Base-by-base conservation (phyloP, 225 moss, liverwort and hornwort species). In the Pseudoscleropodium purum region DNA sequence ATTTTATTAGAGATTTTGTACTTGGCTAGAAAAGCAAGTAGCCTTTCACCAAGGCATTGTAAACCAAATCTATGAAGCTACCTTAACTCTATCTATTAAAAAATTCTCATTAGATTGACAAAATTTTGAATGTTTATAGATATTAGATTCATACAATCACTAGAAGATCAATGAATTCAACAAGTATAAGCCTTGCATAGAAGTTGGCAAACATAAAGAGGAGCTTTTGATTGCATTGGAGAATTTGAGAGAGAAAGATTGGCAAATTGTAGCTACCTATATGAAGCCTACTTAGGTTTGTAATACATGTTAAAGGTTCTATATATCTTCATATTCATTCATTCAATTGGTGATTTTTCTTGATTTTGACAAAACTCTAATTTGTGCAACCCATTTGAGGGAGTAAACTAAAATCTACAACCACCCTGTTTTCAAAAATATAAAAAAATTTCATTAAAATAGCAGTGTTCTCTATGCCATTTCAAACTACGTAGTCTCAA, bases 211-310 rank as follows among this genome's bases (percentile, higher is more conserved):
- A 39, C 2, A 7, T 39, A 39, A 70, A 39, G 14, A 70, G 0
- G 14, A 70, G 4, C 4, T 70, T 4, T 1, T 0, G 1, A 24
- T 2, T 70, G 12, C 13, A 70, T 13, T 70, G 7, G 14, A 70
- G 7, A n/a, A 39, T 13, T 39, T n/a, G 14, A 70, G 4, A 25
- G 7, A 39, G 14, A 70, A 70, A 39, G 10, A 24, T 70, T 2
- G 0, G 2, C 4, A 13, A 4, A 39, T 3, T 5, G 0, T 70
- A 25, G 69, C 23, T 2, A 0, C 10, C 13, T 69, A 12, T 2
- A 33, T 33, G 18, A n/a, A 69, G 69, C n/a, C 2, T 70, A 0
- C 24, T 39, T 0, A 39, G 0, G 7, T 13, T 24, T 70, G 15
- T 15, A 72, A 72, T 15, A 39, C 9, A 41, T 41, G 15, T 15